Percentiles rank a stretch among this genome's conserved stretches.
phyloP scores from a whole-genome alignment of 2,329 filamentous ascomycete genomes.

The Trichoderma koningiopsis region DNA sequence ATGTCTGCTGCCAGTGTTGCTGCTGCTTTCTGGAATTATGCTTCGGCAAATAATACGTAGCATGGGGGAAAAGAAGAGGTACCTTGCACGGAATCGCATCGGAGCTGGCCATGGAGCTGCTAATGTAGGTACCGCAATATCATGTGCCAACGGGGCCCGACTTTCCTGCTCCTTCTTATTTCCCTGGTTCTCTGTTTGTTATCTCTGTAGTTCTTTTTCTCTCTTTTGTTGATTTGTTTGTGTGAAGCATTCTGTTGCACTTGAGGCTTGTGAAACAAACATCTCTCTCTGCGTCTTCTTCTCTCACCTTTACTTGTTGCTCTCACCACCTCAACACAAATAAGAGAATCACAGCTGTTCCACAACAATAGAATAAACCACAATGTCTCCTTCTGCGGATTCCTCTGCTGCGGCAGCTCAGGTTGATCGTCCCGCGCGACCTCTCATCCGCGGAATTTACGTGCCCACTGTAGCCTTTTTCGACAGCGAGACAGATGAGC shows the following conservation, averaged over 20 bases:
- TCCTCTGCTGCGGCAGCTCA: constrained; percentile 25
- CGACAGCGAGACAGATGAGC: constrained; percentile 62
- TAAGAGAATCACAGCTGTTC: neutral
- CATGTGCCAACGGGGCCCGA: constrained; percentile 1
- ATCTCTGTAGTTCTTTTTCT: neutral
- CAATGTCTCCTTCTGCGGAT: constrained; percentile 25
- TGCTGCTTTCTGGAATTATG: neutral
- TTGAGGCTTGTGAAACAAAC: neutral
- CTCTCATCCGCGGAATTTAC: constrained; percentile 61
- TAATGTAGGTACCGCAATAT: constrained; percentile 10
- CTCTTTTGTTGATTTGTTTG: neutral
- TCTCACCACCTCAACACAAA: neutral
- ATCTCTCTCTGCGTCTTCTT: neutral
- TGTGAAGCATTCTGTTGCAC: neutral
- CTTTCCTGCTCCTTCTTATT: neutral
- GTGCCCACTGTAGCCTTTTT: constrained; percentile 78
- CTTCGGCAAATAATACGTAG: constrained; percentile 2
- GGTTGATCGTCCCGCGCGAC: constrained; percentile 33
- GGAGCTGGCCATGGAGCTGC: constrained; percentile 1
- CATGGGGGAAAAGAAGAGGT: neutral
- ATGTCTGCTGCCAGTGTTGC: neutral
- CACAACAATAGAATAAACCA: neutral
- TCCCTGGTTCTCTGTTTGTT: neutral
- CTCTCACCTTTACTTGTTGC: neutral
- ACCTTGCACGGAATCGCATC: neutral